These are phyloP conservation scores for Penicillium nordicum DNA, from an alignment of 2,329 filamentous ascomycete species.

Conservation along the genomic window DNA sequence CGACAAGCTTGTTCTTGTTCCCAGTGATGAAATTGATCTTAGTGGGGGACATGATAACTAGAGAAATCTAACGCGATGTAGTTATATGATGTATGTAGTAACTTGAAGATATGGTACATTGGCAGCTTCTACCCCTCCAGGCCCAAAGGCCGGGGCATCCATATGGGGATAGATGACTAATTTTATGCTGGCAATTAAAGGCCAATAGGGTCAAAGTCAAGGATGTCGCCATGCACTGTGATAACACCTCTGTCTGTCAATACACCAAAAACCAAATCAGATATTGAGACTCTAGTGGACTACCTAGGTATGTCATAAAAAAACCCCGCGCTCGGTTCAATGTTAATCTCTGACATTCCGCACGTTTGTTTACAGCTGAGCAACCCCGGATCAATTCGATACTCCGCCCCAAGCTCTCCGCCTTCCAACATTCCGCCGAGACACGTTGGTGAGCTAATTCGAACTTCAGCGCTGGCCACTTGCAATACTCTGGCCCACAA, in stretches of 20 bases:
- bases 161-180: background rate
- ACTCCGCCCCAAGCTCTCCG: slow-evolving; percentile 28
- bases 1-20: background rate
- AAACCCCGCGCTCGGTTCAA: background rate
- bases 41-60: background rate
- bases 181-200: background rate
- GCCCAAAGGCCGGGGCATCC: background rate
- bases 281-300: background rate
- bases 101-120: background rate
- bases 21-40: background rate
- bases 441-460: slow-evolving; percentile 12
- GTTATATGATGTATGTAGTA: background rate
- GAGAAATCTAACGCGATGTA: too few species aligned
- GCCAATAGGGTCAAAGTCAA: background rate
- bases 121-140: background rate
- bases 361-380: background rate
- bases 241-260: background rate
- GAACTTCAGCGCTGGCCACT: slow-evolving; percentile 16
- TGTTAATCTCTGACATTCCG: background rate
- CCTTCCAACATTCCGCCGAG: slow-evolving; percentile 23
- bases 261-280: background rate
- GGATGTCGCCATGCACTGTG: background rate
- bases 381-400: slow-evolving; percentile 19
- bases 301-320: background rate
- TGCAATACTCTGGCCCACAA: slow-evolving; percentile 3